Evolutionary conservation across 495 filamentous ascomycete genomes (phyloP).

Genomic region (Penicillium crystallinum): DNA sequence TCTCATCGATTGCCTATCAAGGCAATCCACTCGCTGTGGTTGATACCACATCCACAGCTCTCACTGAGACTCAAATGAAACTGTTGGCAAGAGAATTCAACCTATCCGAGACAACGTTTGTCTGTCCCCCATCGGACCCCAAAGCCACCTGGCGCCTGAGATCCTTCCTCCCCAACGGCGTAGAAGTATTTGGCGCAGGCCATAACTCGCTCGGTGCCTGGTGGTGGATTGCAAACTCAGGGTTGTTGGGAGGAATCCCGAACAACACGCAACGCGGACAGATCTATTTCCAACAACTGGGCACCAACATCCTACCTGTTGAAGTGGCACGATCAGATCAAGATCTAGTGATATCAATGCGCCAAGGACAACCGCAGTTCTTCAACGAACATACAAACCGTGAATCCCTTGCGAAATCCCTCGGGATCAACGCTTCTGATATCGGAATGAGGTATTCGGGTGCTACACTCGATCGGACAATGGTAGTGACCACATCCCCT

Average conservation of each 20-base stretch:
- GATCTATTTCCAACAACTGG: constrained; percentile 8
- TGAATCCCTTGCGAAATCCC: not conserved
- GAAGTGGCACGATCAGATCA: not conserved
- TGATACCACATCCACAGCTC: constrained; percentile 5
- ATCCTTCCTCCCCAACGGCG: constrained; percentile 17
- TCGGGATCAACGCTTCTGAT: constrained; percentile 1
- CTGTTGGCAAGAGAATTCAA: constrained; percentile 20
- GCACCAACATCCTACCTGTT: constrained; percentile 6
- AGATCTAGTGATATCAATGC: constrained; percentile 5
- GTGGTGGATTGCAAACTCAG: constrained; percentile 14
- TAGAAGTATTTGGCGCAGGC: constrained; percentile 14
- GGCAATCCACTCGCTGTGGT: constrained; percentile 17
- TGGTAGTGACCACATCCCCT: constrained; percentile 14
- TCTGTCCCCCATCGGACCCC: constrained; percentile 9
- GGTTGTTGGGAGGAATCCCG: not conserved
- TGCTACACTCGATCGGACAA: not conserved
- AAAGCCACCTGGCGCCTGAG: constrained; percentile 9
- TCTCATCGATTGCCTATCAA: constrained; percentile 13
- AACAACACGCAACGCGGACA: not conserved
- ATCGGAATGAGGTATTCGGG: not conserved
- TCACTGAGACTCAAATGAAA: constrained; percentile 16
- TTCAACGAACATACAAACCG: constrained; percentile 6
- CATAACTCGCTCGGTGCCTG: constrained; percentile 17
- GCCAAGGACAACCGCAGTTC: constrained; percentile 4
- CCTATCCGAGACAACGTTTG: constrained; percentile 20